These are phyloP conservation scores for Tagetes erecta DNA, from an alignment of 129 eudicot species.

Conservation along the genomic window DNA sequence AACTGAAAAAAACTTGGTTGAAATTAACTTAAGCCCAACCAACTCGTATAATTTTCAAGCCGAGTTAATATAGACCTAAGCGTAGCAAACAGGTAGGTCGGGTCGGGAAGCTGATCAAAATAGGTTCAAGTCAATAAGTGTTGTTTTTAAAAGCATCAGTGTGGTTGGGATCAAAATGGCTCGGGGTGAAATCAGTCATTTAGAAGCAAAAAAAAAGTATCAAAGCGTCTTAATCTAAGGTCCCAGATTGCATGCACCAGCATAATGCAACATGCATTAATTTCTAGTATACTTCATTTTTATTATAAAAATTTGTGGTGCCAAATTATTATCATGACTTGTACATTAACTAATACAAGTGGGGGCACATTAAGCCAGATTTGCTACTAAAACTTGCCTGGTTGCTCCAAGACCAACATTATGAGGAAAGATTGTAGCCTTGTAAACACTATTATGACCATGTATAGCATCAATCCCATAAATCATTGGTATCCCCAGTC, in stretches of 20 bases:
- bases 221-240: no score
- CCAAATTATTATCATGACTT: neutral
- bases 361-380: no score
- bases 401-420: no score
- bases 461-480: constrained; percentile 50
- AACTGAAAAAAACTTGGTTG: no score
- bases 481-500: constrained; percentile 42
- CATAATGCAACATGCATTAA: neutral
- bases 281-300: neutral
- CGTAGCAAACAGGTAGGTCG: neutral
- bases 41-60: neutral
- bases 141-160: no score
- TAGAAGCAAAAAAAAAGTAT: no score
- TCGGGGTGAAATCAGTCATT: neutral
- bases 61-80: neutral
- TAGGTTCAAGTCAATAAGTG: neutral
- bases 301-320: neutral
- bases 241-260: neutral
- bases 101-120: neutral
- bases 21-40: neutral
- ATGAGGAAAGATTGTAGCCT: constrained; percentile 21
- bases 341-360: no score
- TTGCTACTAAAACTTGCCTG: no score
- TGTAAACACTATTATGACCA: constrained; percentile 49
- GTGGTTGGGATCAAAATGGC: neutral